Base-by-base conservation (phyloP, 2,329 filamentous ascomycete species). In the Rhynchosporium graminicola region DNA sequence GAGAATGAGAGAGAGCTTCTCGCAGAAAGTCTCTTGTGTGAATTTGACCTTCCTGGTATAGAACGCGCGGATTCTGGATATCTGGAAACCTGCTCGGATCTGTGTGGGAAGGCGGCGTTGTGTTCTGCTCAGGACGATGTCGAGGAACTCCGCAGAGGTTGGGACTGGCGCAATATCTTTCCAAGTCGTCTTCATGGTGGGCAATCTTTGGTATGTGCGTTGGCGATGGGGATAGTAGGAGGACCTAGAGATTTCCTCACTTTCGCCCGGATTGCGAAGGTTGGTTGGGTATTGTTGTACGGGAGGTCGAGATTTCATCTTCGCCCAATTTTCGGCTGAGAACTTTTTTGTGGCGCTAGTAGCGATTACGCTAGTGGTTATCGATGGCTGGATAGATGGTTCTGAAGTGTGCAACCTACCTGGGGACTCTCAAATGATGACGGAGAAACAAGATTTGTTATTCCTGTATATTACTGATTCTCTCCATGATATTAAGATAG, bases 1-100 rank as follows among this genome's bases (percentile, higher is more conserved):
- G 73, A 98, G 87, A 73, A 97, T 97, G 64, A 88, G 85, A 69
- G 87, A 86, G 69, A 99, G 87, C 80, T 98, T 98, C 77, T 99
- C 95, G 68, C 88, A 87, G 78, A 97, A 97, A 47, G 94, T 98
- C 80, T 99, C 95, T 74, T 94, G 89, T 5, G 95, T 97, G 79
- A 92, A 99, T 79, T 98, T 98, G 83, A 97, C 93, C 80, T 98
- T 98, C 76, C 95, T 84, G 51, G 94, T 97, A 78, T 98, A 98
- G 80, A 98, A 98, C 56, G 86, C 82, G 76, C 94, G 84, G 73
- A 98, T 97, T 84, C 94, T 87, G 76, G 87, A 91, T 76, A 98
- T 97, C 79, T 97, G 90, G 83, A 99, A 99, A 63, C 95, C 95
- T 46, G 93, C 87, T 73, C 95, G 87, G 75, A 99, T 98, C 81